phyloP scores from a whole-genome alignment of 2,329 filamentous ascomycete genomes.

The Microascus cirrosus region DNA sequence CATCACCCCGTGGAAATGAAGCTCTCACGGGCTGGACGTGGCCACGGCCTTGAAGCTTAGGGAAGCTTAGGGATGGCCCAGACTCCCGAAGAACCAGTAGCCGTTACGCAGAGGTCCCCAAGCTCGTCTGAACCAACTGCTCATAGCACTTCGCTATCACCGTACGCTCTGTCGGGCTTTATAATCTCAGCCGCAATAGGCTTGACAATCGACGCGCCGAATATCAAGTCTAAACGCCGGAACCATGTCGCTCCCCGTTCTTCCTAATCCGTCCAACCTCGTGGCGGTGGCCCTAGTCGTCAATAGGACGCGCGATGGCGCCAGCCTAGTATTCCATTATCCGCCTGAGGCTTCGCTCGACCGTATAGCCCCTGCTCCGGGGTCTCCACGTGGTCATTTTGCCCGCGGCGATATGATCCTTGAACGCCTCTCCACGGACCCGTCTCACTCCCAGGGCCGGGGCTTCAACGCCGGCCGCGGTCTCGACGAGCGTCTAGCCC shows the following conservation, averaged over 20 bases:
- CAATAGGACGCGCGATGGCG: constrained; percentile 64
- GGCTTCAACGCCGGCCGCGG: constrained; percentile 33
- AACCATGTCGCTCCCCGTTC: constrained; percentile 34
- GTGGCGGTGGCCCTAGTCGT: constrained; percentile 66
- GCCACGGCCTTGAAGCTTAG: not conserved
- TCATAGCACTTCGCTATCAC: not conserved
- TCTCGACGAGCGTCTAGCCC: constrained; percentile 43
- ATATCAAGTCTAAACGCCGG: not conserved
- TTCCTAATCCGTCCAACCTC: constrained; percentile 43
- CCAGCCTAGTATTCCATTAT: constrained; percentile 79
- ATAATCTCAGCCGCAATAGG: not conserved
- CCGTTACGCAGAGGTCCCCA: not conserved
- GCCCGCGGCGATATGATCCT: constrained; percentile 39
- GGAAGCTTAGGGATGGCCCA: not conserved
- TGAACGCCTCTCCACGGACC: constrained; percentile 27
- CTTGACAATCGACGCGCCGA: not conserved
- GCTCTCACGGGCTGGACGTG: not conserved
- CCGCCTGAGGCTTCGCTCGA: constrained; percentile 43
- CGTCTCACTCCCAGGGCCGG: constrained; percentile 5
- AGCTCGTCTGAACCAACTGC: not conserved
- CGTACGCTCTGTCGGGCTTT: not conserved
- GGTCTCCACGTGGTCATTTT: constrained; percentile 20
- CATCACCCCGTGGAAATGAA: not conserved
- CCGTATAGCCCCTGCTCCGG: constrained; percentile 9
- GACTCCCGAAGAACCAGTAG: not conserved